Evolutionary conservation across 179 eudicot species (phyloP), one percentile per base, ranked within the genome.

Genomic region (Silene noctiflora): DNA sequence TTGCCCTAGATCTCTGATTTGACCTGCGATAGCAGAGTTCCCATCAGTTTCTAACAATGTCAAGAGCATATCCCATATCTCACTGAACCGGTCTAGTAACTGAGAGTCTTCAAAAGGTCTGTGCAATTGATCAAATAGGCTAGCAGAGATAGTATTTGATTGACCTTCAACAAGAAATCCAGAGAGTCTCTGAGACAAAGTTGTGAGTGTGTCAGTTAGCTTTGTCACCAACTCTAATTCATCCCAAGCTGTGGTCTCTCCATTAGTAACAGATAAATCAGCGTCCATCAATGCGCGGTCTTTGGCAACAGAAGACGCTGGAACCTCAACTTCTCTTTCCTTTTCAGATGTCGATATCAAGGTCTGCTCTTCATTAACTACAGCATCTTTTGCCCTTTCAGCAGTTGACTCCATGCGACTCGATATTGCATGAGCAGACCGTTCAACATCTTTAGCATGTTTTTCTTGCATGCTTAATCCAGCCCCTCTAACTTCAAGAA

Each of bases 401-500:
- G 84, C 79, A 20, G 84, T 71, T 74, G 77, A 76, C 75, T 85
- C 86, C 76, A 83, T 89, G 39, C 77, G 79, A 21, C 83, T 86
- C 65, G 94, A 88, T 71, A 81, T 87, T 82, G 79, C 89, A 79
- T 87, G 86, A 68, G 90, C 96, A 35, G 91, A 82, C 71, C 79
- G 85, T 79, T 90, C 98, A 68, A 91, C 78, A 29, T 80, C 88
- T 81, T 87, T 83, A 1, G 76, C 62, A 78, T 90, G 83, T 70
- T 89, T 78, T 31, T 61, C 86, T 42, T 81, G 87, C 84, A 81
- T 83, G 84, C 98, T 96, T 86, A 96, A 78, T 33, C 98, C 98
- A 68, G 98, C 98, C 73, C 99, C 99, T 83, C 99, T 88, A 81
- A 93, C 88, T 84, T 96, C 99, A 71, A 96, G 90, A 81, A 96